A percentile compares a stretch with the other conserved stretches of the same genome.
Conservation (phyloP, 441 rosid genomes). For the Aquilaria agallochum region DNA sequence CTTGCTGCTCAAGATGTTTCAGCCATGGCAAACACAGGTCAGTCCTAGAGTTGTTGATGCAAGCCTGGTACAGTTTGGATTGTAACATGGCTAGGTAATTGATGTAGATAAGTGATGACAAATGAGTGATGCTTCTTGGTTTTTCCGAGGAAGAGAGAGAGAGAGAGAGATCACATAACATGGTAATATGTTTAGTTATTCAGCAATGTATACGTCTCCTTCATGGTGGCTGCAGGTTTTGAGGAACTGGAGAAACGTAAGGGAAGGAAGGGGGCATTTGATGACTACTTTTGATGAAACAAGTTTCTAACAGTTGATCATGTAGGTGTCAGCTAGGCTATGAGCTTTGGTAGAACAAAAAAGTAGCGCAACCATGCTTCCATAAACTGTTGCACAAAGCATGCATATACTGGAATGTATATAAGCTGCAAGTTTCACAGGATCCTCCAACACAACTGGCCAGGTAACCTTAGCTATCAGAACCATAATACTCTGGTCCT, state of each 20-base stretch:
- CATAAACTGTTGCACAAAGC: background rate
- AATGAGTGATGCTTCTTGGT: background rate
- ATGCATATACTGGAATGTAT: slow-evolving; percentile 6
- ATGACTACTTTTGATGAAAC: slow-evolving; percentile 68
- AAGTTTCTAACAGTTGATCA: background rate
- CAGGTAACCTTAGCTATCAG: background rate
- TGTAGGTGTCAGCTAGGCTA: slow-evolving; percentile 15
- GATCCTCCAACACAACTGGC: slow-evolving; percentile 15
- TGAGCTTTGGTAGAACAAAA: slow-evolving; percentile 2
- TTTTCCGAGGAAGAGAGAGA: background rate
- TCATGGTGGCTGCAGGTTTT: slow-evolving; percentile 35
- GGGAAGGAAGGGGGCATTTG: slow-evolving; percentile 58
- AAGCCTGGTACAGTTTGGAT: slow-evolving; percentile 14
- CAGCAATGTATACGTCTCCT: slow-evolving; percentile 10
- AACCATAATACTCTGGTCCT: too few species aligned
- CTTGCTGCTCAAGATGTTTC: slow-evolving; percentile 61
- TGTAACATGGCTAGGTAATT: slow-evolving; percentile 1
- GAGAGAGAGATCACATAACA: slow-evolving; percentile 7
- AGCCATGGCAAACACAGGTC: slow-evolving; percentile 53
- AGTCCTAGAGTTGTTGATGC: slow-evolving; percentile 24
- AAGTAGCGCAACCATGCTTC: slow-evolving; percentile 8
- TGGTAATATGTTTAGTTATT: background rate
- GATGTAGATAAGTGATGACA: background rate
- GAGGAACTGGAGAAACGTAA: slow-evolving; percentile 42
- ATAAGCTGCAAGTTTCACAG: slow-evolving; percentile 2